These are phyloP conservation scores for Ichthyophthirius multifiliis DNA, from an alignment of 169 alveolate genomes.

Conservation along the genomic window DNA sequence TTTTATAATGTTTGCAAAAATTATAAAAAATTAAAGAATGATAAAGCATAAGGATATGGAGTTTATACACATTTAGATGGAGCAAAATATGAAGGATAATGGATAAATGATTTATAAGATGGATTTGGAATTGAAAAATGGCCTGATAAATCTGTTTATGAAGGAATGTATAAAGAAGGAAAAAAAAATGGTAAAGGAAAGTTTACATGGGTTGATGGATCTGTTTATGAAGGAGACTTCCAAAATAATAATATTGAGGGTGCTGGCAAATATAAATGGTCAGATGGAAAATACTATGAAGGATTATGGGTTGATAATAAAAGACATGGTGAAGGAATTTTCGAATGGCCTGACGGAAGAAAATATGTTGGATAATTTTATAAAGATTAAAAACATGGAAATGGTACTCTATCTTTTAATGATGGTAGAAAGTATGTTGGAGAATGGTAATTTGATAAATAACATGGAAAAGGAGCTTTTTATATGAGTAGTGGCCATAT, in stretches of 20 bases:
- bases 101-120: slow-evolving; percentile 46
- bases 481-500: slow-evolving; percentile 15
- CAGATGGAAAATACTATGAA: slow-evolving; percentile 41
- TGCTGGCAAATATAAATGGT: slow-evolving; percentile 35
- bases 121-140: slow-evolving; percentile 66
- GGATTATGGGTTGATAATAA: slow-evolving; percentile 49
- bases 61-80: slow-evolving; percentile 36
- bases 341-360: slow-evolving; percentile 49
- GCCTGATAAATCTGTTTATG: slow-evolving; percentile 61
- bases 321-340: slow-evolving; percentile 50
- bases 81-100: slow-evolving; percentile 50
- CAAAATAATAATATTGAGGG: slow-evolving; percentile 32
- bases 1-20: no score
- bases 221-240: slow-evolving; percentile 39
- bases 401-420: slow-evolving; percentile 27
- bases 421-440: slow-evolving; percentile 50
- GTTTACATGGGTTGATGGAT: slow-evolving; percentile 49
- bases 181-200: slow-evolving; percentile 43
- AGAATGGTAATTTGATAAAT: slow-evolving; percentile 28
- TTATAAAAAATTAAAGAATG: neutral
- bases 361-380: slow-evolving; percentile 36
- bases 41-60: slow-evolving; percentile 35
- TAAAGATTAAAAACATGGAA: slow-evolving; percentile 46
- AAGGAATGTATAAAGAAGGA: slow-evolving; percentile 42
- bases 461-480: slow-evolving; percentile 41